Evolutionary conservation across 495 filamentous ascomycete genomes (phyloP), one percentile per base, ranked within the genome.

Genomic region (Penicillium simplicissimum): DNA sequence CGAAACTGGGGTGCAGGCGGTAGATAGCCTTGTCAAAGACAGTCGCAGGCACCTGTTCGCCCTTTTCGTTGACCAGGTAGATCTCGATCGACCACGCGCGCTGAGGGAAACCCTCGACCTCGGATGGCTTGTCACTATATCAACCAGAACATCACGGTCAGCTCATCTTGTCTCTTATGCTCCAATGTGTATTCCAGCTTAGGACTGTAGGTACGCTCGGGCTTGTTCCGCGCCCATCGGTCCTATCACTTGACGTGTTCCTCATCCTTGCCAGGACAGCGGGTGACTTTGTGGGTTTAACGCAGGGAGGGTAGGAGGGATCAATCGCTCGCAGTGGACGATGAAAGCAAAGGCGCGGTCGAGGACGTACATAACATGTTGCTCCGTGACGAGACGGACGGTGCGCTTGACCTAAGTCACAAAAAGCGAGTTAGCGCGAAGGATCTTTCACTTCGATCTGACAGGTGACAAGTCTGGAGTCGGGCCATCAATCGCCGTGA

Each of bases 1-100:
- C 90, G 70, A 99, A 99, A 52, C 91, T 92, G 15, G 96, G 95
- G 73, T 99, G 96, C 23, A 99, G 83, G 61, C 89, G 89, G 79
- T 97, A 99, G 23, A 84, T 86, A 15, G 87, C 96, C 79, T 93
- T 97, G 69, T 93, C 91, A 78, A 97, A 98, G 74, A 90, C 79
- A 52, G 73, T 90, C 9, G 94, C 93, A 0, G 90, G 85, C 33
- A 93, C 81, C 68, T 91, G 81, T 45, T 86, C 80, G 58, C 85
- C 86, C 62, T 80, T 74, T 10, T 87, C 83, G 59, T 86, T 84
- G 59, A 87, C 54, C 37, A 89, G 76, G 66, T 77, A 84, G 43
- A 90, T 76, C 71, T 84, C 78, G 64, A 90, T 86, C 51, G 74
- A 84, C 87, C 87, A 90, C 59, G 69, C 67, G 67, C 95, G 91